Conservation (phyloP, 257 asterid species). For the Orobanche coerulescens region DNA sequence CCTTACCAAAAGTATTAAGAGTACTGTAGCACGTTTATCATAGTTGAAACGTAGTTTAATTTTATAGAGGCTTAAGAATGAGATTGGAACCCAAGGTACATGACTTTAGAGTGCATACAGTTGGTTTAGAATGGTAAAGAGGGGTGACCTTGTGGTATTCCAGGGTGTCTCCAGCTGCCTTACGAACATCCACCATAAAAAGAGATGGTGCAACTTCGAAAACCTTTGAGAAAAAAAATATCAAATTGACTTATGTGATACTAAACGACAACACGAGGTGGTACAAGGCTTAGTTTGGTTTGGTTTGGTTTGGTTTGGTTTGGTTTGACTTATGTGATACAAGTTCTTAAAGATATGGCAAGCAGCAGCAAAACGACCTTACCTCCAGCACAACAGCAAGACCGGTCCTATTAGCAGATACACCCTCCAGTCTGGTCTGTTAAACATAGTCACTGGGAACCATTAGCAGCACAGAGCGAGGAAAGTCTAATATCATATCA, state of each 20-base stretch:
- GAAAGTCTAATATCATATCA: constrained; percentile 6
- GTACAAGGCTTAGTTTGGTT: too few species aligned
- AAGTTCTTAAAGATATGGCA: constrained; percentile 1
- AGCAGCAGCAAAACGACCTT: constrained; percentile 9
- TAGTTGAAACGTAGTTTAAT: too few species aligned
- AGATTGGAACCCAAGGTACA: too few species aligned
- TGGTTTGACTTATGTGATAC: not conserved
- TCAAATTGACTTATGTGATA: not conserved
- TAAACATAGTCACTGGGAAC: constrained; percentile 15
- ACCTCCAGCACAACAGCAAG: constrained; percentile 97
- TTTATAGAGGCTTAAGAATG: too few species aligned
- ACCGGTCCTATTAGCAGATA: constrained; percentile 52
- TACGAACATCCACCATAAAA: constrained; percentile 91
- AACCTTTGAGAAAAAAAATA: constrained; percentile 36
- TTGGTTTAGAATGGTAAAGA: constrained; percentile 9
- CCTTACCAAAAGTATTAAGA: too few species aligned
- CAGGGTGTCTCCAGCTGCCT: constrained; percentile 88
- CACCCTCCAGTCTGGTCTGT: constrained; percentile 91
- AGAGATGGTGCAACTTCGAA: constrained; percentile 86
- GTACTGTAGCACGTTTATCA: too few species aligned
- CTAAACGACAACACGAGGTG: too few species aligned
- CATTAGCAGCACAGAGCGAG: constrained; percentile 6
- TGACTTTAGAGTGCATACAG: not conserved
- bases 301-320: too few species aligned
- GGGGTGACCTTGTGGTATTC: constrained; percentile 76